These are phyloP conservation scores for Porphyrellus cyaneotinctus DNA, from an alignment of 768 basidiomycete genomes.

Conservation along the genomic window DNA sequence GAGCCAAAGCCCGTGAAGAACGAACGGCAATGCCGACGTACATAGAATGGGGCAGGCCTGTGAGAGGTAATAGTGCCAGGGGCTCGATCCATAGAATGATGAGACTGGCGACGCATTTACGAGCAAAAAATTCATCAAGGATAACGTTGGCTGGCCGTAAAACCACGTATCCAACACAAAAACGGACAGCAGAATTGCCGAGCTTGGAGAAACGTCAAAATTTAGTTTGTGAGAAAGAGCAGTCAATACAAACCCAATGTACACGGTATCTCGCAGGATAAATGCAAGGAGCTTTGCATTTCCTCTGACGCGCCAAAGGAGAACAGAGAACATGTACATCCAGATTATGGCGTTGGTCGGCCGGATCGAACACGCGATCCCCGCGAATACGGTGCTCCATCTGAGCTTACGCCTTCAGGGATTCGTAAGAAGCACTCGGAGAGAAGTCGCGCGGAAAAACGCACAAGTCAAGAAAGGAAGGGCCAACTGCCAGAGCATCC, in stretches of 20 bases:
- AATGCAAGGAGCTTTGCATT: constrained; percentile 28
- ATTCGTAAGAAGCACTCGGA: constrained; percentile 28
- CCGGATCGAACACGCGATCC: constrained; percentile 75
- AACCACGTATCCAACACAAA: constrained; percentile 65
- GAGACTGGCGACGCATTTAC: constrained; percentile 85
- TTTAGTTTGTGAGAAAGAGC: background rate
- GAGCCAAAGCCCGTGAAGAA: constrained; percentile 54
- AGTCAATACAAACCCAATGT: constrained; percentile 43
- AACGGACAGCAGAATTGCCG: constrained; percentile 22
- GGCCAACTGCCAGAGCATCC: constrained; percentile 38
- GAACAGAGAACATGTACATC: constrained; percentile 59
- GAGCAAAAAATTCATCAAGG: constrained; percentile 75
- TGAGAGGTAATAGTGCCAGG: constrained; percentile 86
- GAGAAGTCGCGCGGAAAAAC: background rate
- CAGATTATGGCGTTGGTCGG: constrained; percentile 89
- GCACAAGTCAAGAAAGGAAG: constrained; percentile 17
- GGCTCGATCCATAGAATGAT: constrained; percentile 83
- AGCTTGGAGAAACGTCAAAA: constrained; percentile 17
- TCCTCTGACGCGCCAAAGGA: constrained; percentile 53
- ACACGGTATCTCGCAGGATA: constrained; percentile 38
- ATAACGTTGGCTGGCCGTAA: constrained; percentile 63
- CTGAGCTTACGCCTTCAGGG: constrained; percentile 30
- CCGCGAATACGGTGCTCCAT: constrained; percentile 54
- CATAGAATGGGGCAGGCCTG: constrained; percentile 85
- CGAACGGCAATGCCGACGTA: constrained; percentile 69